Conservation (phyloP, 1,284 basidiomycete species). For the Uromyces viciae-fabae region DNA sequence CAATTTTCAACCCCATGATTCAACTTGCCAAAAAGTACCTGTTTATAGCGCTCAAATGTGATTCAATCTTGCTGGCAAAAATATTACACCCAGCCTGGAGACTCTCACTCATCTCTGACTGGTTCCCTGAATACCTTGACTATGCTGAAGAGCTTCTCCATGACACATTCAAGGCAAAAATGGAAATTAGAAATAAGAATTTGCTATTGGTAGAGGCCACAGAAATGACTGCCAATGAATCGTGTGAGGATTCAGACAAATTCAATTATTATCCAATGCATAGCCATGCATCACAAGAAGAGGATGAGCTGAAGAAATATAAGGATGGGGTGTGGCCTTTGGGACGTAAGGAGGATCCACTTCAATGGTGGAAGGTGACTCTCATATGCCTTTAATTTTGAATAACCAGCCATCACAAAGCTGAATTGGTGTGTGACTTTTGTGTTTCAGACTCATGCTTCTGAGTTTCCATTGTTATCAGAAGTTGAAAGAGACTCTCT, state of each 20-base stretch:
- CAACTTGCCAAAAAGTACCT: background rate
- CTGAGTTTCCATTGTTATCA: background rate
- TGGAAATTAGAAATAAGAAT: background rate
- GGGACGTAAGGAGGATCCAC: background rate
- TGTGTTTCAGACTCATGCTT: background rate
- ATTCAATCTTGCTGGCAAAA: background rate
- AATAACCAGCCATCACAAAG: too few relatives aligned
- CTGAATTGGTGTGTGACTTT: too few relatives aligned
- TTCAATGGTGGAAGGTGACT: conserved; percentile 7
- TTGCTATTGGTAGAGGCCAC: background rate
- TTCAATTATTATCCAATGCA: background rate
- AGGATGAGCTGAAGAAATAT: conserved; percentile 3
- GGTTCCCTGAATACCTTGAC: background rate
- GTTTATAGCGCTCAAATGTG: background rate
- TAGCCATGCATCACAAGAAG: background rate
- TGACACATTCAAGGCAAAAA: background rate
- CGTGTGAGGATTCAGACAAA: background rate
- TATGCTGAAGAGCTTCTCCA: background rate
- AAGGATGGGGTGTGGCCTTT: background rate
- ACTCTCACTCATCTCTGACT: background rate
- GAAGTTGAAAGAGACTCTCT: background rate
- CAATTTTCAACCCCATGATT: conserved; percentile 7
- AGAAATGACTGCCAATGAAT: background rate
- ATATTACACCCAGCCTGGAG: background rate
- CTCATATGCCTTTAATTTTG: too few relatives aligned